phyloP scores from a whole-genome alignment of 805 yeast genomes.

The Myxozyma melibiosi region DNA sequence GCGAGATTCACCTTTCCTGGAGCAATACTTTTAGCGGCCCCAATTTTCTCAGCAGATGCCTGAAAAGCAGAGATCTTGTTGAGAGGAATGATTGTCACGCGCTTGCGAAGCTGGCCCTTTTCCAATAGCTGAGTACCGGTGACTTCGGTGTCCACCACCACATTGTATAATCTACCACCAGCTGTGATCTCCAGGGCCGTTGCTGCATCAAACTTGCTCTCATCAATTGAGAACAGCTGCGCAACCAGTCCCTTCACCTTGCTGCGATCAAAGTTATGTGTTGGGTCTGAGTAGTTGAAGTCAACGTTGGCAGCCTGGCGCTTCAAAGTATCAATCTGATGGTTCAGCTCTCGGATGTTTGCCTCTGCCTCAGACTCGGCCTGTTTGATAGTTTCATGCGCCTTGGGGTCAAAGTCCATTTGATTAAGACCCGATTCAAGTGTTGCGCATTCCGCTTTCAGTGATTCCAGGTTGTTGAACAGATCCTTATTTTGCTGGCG shows the following conservation, averaged over 20 bases:
- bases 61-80: constrained; percentile 74
- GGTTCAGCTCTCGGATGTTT: constrained; percentile 48
- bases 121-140: constrained; percentile 84
- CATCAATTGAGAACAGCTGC: constrained; percentile 68
- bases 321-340: constrained; percentile 57
- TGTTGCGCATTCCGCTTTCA: constrained; percentile 41
- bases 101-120: constrained; percentile 70
- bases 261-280: constrained; percentile 57
- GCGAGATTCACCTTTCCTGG: constrained; percentile 92
- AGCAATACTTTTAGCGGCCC: constrained; percentile 71
- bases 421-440: constrained; percentile 27
- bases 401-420: constrained; percentile 51
- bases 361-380: constrained; percentile 39
- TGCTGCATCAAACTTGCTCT: constrained; percentile 60
- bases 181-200: constrained; percentile 92
- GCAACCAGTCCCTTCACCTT: constrained; percentile 90
- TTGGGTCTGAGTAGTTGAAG: constrained; percentile 69
- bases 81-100: constrained; percentile 90
- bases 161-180: constrained; percentile 85
- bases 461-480: constrained; percentile 48
- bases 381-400: constrained; percentile 26
- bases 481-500: constrained; percentile 50
- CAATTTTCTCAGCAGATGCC: constrained; percentile 54
- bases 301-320: constrained; percentile 73
- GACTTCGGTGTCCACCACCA: constrained; percentile 84